Conservation (phyloP, 495 filamentous ascomycete genomes). For the Podospora conica region DNA sequence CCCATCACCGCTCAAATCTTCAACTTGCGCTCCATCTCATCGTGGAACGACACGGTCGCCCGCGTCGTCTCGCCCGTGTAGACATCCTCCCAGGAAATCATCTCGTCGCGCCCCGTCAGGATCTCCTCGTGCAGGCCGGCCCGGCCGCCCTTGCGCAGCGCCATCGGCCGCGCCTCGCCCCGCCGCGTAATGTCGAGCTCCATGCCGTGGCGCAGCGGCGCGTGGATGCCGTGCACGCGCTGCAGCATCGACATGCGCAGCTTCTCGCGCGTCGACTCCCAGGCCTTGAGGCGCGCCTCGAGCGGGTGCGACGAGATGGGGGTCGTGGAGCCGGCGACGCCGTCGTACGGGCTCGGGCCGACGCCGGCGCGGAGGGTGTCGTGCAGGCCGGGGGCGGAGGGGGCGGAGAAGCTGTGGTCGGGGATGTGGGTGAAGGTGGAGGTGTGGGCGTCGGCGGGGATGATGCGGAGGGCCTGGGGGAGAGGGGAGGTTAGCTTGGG, state of each 20-base stretch:
- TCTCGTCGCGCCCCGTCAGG: conserved; percentile 66
- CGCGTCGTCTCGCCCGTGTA: conserved; percentile 68
- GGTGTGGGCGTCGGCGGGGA: conserved; percentile 57
- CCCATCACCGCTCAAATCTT: conserved; percentile 33
- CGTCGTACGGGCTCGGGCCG: conserved; percentile 44
- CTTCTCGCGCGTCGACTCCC: conserved; percentile 75
- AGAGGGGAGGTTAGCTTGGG: conserved; percentile 16
- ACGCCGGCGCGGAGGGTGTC: conserved; percentile 84
- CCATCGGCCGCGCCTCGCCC: conserved; percentile 48
- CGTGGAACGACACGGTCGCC: conserved; percentile 65
- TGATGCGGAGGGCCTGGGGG: conserved; percentile 78
- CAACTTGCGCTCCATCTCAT: conserved; percentile 89
- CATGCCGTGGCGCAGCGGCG: conserved; percentile 91
- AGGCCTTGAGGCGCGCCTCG: conserved; percentile 76
- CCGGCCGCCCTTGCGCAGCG: conserved; percentile 34
- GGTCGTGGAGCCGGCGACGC: conserved; percentile 26
- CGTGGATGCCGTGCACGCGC: conserved; percentile 83
- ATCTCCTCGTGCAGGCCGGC: conserved; percentile 69
- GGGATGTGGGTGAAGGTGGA: conserved; percentile 53
- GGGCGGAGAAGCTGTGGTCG: conserved; percentile 56
- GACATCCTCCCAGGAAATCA: conserved; percentile 86
- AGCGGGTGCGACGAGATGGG: conserved; percentile 74
- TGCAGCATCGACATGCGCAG: conserved; percentile 83
- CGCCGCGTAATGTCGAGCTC: conserved; percentile 73
- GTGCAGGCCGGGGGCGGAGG: conserved; percentile 84